Conservation (phyloP, 2,329 filamentous ascomycete genomes). For the Huntiella savannae region DNA sequence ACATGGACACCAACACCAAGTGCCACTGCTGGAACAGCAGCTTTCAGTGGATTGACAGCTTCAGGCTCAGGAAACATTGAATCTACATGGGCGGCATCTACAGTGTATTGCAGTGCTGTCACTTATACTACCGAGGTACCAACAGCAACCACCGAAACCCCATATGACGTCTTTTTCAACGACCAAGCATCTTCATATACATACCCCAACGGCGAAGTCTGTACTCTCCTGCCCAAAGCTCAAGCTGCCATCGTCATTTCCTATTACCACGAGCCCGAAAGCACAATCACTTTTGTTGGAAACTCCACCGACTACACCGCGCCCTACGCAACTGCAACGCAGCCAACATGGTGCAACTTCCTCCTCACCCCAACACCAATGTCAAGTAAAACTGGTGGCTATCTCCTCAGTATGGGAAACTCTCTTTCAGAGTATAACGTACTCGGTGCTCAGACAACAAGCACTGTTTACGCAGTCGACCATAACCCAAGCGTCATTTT, state of each 20-base stretch:
- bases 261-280: constrained; percentile 23
- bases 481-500: constrained; percentile 33
- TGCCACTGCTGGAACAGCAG: background rate
- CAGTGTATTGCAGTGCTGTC: constrained; percentile 3
- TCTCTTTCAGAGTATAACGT: constrained; percentile 7
- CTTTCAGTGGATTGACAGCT: background rate
- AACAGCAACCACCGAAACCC: constrained; percentile 1
- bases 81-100: constrained; percentile 3
- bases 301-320: constrained; percentile 28
- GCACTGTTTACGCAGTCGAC: constrained; percentile 32
- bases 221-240: constrained; percentile 17
- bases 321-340: constrained; percentile 23
- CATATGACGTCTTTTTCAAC: constrained; percentile 4
- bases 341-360: constrained; percentile 21
- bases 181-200: constrained; percentile 2
- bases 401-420: constrained; percentile 6
- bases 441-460: constrained; percentile 15
- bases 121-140: background rate
- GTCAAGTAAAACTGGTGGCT: constrained; percentile 10
- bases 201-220: constrained; percentile 13
- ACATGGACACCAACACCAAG: background rate
- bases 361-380: constrained; percentile 4
- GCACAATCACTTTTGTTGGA: constrained; percentile 29
- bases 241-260: constrained; percentile 23
- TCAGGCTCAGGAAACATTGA: constrained; percentile 4